phyloP scores from a whole-genome alignment of 2,329 filamentous ascomycete genomes.

The Fusarium verrucosum region DNA sequence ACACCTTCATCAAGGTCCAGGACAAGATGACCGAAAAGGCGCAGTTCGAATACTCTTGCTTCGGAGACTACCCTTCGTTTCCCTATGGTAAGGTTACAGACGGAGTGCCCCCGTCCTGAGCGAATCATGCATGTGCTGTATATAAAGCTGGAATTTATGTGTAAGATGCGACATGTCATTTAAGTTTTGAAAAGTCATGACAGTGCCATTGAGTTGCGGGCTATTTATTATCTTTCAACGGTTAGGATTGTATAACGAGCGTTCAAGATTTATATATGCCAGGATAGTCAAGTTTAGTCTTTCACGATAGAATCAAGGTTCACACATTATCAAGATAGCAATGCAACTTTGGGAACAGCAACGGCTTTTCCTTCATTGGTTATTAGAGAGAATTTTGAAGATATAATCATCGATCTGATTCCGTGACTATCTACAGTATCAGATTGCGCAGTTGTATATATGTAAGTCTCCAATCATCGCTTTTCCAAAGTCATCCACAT shows the following conservation, averaged over 20 bases:
- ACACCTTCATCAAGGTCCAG: constrained; percentile 71
- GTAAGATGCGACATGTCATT: not conserved
- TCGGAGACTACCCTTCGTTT: constrained; percentile 59
- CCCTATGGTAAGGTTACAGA: constrained; percentile 54
- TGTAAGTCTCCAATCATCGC: constrained; percentile 29
- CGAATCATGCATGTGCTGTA: too few relatives aligned
- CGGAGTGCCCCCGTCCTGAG: constrained; percentile 47
- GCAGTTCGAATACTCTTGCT: constrained; percentile 72
- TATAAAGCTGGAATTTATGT: not conserved
- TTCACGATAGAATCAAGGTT: not conserved
- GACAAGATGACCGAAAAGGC: constrained; percentile 66
- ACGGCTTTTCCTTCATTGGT: not conserved
- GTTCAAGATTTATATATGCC: not conserved
- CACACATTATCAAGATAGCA: not conserved
- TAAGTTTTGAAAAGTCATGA: not conserved
- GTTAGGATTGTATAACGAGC: not conserved
- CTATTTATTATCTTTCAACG: not conserved
- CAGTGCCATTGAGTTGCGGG: not conserved
- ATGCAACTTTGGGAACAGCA: too few relatives aligned
- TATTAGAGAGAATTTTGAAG: not conserved
- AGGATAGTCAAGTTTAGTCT: not conserved
- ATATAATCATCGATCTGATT: constrained; percentile 35
- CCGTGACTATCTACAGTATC: constrained; percentile 27
- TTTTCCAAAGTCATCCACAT: constrained; percentile 38
- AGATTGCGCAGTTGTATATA: constrained; percentile 28